phyloP scores from a whole-genome alignment of 176 grass and related monocot genomes.

The Rhynchospora breviuscula region DNA sequence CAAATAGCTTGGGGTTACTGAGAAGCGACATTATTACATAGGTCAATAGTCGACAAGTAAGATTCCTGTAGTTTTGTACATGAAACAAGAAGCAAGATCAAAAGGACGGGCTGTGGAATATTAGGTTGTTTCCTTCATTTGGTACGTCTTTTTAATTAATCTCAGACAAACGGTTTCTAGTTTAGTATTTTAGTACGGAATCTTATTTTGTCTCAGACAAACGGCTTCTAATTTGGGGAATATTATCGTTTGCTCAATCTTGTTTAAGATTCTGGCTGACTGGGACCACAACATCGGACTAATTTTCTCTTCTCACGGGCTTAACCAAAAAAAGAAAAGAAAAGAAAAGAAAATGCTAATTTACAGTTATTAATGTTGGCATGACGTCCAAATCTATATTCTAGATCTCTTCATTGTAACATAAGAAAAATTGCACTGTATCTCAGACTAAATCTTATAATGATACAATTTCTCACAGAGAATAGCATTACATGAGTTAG shows the following conservation, averaged over 20 bases:
- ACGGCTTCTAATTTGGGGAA: background rate
- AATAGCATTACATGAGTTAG: background rate
- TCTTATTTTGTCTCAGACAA: constrained; percentile 7
- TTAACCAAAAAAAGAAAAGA: background rate
- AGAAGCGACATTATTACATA: background rate
- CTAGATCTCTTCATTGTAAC: background rate
- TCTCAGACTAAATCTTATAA: background rate
- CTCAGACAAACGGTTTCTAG: constrained; percentile 3
- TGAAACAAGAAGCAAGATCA: constrained; percentile 13
- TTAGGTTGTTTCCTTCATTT: background rate
- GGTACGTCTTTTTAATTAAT: background rate
- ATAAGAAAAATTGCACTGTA: no score
- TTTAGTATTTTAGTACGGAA: background rate
- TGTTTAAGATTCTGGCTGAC: background rate
- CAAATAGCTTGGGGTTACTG: background rate
- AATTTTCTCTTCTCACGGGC: background rate
- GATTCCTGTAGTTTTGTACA: constrained; percentile 7
- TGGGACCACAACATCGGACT: background rate
- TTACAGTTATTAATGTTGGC: background rate
- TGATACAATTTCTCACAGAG: background rate
- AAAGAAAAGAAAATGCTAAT: background rate
- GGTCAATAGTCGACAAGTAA: background rate
- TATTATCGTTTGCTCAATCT: background rate
- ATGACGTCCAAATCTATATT: background rate
- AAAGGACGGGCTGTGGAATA: background rate